Evolutionary conservation across 805 yeast species (phyloP).

Genomic region (Candida stauntonica): DNA sequence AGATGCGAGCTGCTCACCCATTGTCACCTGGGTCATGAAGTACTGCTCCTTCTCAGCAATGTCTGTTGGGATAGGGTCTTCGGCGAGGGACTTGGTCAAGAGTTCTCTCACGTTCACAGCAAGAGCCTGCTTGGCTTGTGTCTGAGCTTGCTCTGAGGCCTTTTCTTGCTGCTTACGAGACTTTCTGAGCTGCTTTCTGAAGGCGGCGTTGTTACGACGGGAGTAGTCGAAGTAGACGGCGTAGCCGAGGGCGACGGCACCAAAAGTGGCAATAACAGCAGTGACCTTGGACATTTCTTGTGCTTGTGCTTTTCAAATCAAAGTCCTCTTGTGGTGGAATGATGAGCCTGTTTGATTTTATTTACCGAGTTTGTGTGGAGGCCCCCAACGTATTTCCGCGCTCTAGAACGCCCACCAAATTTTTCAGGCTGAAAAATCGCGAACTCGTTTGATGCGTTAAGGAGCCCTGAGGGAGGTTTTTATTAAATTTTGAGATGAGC

Average conservation of each 20-base stretch:
- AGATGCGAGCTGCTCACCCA: constrained; percentile 77
- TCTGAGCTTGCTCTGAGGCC: constrained; percentile 47
- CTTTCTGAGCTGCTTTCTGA: constrained; percentile 72
- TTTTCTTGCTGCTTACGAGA: constrained; percentile 59
- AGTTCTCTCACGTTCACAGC: constrained; percentile 57
- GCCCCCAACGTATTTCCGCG: not conserved
- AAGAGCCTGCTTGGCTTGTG: constrained; percentile 55
- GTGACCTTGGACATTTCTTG: constrained; percentile 28
- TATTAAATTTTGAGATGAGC: not conserved
- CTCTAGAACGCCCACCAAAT: too few relatives aligned
- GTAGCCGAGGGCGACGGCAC: constrained; percentile 60
- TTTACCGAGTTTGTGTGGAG: constrained; percentile 1
- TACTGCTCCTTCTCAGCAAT: constrained; percentile 66
- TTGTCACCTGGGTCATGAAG: constrained; percentile 78
- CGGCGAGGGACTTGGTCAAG: constrained; percentile 57
- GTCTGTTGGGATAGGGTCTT: constrained; percentile 73
- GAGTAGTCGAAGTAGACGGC: constrained; percentile 87
- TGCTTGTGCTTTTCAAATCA: not conserved
- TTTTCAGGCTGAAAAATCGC: constrained; percentile 5
- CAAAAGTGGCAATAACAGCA: constrained; percentile 32
- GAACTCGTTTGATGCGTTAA: not conserved
- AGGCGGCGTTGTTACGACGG: constrained; percentile 78
- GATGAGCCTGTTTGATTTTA: too few relatives aligned
- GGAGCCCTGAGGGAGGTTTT: not conserved
- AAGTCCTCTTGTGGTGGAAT: too few relatives aligned